Conservation (phyloP, 164 flowering plant species). For the Euptelea pleiosperma region DNA sequence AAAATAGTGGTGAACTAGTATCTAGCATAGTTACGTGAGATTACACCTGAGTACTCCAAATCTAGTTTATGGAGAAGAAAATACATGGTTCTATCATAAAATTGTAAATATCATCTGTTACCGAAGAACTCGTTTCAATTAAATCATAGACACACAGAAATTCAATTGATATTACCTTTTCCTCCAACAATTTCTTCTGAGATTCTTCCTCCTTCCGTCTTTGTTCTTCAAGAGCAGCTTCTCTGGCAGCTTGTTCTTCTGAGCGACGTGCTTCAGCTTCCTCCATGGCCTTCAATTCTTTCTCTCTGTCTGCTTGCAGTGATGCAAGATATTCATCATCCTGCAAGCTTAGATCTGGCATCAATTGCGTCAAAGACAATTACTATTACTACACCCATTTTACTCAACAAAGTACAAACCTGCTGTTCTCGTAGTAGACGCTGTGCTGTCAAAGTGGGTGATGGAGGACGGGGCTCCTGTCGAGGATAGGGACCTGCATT, state of each 20-base stretch:
- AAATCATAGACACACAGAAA: too few relatives aligned
- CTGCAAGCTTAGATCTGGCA: constrained; percentile 36
- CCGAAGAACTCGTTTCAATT: too few relatives aligned
- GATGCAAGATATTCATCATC: constrained; percentile 95
- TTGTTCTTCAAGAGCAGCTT: constrained; percentile 69
- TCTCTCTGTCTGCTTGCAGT: constrained; percentile 88
- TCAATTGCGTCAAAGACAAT: background rate
- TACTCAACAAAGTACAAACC: constrained; percentile 34
- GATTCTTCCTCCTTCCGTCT: constrained; percentile 60
- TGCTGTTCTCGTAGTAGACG: constrained; percentile 87
- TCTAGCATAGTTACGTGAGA: too few relatives aligned
- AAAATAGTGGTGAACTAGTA: too few relatives aligned
- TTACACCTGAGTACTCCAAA: too few relatives aligned
- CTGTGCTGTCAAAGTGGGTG: constrained; percentile 83
- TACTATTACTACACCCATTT: background rate
- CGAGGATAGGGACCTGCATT: constrained; percentile 28
- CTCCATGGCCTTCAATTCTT: constrained; percentile 66
- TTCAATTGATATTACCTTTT: constrained; percentile 54
- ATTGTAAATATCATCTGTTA: too few relatives aligned
- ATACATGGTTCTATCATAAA: background rate
- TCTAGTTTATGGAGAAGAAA: too few relatives aligned
- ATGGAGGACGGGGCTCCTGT: constrained; percentile 71
- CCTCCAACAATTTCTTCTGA: constrained; percentile 61
- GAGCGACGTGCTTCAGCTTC: constrained; percentile 62
- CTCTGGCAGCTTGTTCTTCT: constrained; percentile 53